phyloP scores from a whole-genome alignment of 352 stramenopile species.

The Globisporangium megalacanthum region DNA sequence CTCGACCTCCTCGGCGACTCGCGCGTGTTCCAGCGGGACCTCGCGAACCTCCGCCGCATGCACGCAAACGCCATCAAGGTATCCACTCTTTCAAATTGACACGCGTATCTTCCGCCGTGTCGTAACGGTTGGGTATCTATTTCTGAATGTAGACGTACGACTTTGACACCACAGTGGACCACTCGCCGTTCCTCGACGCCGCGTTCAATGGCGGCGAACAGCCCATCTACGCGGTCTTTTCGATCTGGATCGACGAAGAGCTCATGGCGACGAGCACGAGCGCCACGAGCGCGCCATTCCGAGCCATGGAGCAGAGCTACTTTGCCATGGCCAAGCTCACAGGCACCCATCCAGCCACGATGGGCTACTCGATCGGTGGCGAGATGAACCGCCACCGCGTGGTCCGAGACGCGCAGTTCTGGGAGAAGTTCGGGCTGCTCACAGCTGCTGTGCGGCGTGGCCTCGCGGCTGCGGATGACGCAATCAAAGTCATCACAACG shows the following conservation, averaged over 20 bases:
- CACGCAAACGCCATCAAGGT: conserved; percentile 62
- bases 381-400: conserved; percentile 73
- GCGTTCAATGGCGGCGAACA: conserved; percentile 51
- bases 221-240: conserved; percentile 68
- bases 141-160: conserved; percentile 36
- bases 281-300: conserved; percentile 29
- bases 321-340: conserved; percentile 57
- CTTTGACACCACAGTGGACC: conserved; percentile 45
- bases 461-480: conserved; percentile 32
- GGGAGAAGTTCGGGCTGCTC: conserved; percentile 52
- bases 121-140: too few species aligned
- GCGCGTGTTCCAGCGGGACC: conserved; percentile 52
- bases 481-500: conserved; percentile 74
- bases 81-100: too few species aligned
- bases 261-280: conserved; percentile 33
- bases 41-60: conserved; percentile 67
- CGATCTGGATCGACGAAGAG: conserved; percentile 63
- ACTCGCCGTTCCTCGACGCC: conserved; percentile 49
- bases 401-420: conserved; percentile 45
- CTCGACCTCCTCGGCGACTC: conserved; percentile 53
- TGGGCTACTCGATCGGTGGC: conserved; percentile 70
- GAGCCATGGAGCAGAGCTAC: conserved; percentile 45
- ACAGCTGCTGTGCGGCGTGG: conserved; percentile 44
- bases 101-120: too few species aligned
- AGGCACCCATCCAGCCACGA: conserved; percentile 39